Percentiles rank a stretch among this genome's conserved stretches.
phyloP scores from a whole-genome alignment of 23 red algal genomes.

The Gracilaria domingensis region DNA sequence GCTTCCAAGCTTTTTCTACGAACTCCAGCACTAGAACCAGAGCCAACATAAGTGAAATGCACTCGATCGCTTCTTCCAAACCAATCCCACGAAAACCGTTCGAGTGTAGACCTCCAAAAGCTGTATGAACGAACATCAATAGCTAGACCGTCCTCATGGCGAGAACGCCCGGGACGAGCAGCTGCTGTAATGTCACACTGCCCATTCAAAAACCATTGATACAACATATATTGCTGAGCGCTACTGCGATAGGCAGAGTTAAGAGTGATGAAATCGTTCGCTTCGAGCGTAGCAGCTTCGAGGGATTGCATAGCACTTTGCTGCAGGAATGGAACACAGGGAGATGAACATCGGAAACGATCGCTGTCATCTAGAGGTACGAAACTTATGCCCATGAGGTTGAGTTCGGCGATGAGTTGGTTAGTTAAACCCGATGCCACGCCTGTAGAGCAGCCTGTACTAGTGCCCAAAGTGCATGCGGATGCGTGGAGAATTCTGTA shows the following conservation, averaged over 20 bases:
- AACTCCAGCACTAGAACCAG: neutral
- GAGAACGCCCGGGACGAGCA: constrained; percentile 2
- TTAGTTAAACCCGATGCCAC: constrained; percentile 25
- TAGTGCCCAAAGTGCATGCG: constrained; percentile 4
- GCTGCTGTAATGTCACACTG: constrained; percentile 23
- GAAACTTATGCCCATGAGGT: constrained; percentile 17
- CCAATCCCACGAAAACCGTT: neutral
- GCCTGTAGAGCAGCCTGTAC: neutral
- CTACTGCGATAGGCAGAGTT: constrained; percentile 43
- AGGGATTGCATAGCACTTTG: neutral
- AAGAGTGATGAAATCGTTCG: constrained; percentile 14
- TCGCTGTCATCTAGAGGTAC: neutral
- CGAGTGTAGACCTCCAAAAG: constrained; percentile 1
- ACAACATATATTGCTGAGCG: constrained; percentile 30
- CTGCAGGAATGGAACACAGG: constrained; percentile 13
- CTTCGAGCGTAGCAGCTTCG: neutral
- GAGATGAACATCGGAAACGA: constrained; percentile 16
- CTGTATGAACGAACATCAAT: constrained; percentile 8
- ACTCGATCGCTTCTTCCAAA: neutral
- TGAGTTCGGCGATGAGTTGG: constrained; percentile 22
- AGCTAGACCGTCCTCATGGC: constrained; percentile 23
- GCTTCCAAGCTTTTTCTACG: constrained; percentile 3
- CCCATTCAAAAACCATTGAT: constrained; percentile 6
- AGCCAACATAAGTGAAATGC: constrained; percentile 13
- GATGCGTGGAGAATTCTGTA: neutral